Conservation (phyloP, 139 green algal genomes). For the Volvox africanus region DNA sequence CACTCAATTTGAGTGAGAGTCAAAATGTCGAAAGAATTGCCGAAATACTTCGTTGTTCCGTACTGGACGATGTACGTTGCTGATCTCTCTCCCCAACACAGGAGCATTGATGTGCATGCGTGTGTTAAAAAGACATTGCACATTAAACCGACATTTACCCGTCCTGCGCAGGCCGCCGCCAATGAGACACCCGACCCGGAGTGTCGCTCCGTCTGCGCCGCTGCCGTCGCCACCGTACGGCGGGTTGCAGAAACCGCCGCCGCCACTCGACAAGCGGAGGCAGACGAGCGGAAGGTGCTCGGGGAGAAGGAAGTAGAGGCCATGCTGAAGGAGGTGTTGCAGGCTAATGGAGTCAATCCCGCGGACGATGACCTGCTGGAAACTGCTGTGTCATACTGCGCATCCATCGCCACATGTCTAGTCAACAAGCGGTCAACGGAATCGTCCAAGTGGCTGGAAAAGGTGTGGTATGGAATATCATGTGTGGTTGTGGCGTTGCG, state of each 20-base stretch:
- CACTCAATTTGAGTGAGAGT: no score
- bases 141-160: no score
- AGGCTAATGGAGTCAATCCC: constrained; percentile 19
- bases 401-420: constrained; percentile 45
- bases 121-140: no score
- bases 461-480: constrained; percentile 3
- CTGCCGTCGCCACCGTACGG: constrained; percentile 21
- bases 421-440: constrained; percentile 52
- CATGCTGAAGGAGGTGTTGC: constrained; percentile 34
- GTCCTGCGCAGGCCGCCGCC: constrained; percentile 28
- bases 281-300: constrained; percentile 23
- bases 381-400: constrained; percentile 40
- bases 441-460: constrained; percentile 52
- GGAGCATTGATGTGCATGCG: no score
- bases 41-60: no score
- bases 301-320: constrained; percentile 26
- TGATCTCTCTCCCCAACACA: no score
- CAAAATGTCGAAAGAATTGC: no score
- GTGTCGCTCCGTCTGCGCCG: constrained; percentile 40
- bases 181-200: constrained; percentile 44
- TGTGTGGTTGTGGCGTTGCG: background rate
- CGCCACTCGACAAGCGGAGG: constrained; percentile 6
- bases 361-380: constrained; percentile 1
- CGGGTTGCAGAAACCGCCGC: constrained; percentile 36
- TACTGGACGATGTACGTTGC: no score